phyloP scores from a whole-genome alignment of 768 basidiomycete genomes.

The Tubosaeta brunneosetosa region DNA sequence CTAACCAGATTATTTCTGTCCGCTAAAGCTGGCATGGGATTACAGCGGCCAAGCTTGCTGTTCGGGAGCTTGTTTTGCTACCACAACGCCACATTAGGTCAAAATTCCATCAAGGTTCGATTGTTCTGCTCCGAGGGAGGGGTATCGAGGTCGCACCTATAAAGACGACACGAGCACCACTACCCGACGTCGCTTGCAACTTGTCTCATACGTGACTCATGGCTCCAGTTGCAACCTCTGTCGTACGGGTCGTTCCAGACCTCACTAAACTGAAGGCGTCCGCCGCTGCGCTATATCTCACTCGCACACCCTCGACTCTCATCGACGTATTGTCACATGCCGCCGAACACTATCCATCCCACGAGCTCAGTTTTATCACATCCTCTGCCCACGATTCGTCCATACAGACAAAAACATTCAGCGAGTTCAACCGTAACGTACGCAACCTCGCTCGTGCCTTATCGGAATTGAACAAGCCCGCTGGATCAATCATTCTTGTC shows the following conservation, averaged over 20 bases:
- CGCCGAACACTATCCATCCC: constrained; percentile 18
- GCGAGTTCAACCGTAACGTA: constrained; percentile 8
- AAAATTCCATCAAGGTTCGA: not conserved
- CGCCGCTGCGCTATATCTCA: not conserved
- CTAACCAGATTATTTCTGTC: too few relatives aligned
- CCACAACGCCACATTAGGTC: not conserved
- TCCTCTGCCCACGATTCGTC: constrained; percentile 29
- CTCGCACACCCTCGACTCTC: constrained; percentile 9
- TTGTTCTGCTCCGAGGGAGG: not conserved
- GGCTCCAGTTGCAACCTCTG: not conserved
- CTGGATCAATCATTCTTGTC: constrained; percentile 24
- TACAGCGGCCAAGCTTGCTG: not conserved
- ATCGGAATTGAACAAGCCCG: constrained; percentile 17
- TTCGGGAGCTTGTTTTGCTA: not conserved
- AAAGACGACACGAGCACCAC: not conserved
- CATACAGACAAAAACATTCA: constrained; percentile 24
- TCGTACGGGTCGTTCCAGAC: not conserved
- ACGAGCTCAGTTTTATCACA: constrained; percentile 24
- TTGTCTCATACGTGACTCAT: not conserved
- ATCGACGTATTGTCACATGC: constrained; percentile 22
- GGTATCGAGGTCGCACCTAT: not conserved
- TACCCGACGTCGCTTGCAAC: not conserved
- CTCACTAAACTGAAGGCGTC: not conserved
- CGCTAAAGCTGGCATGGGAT: not conserved
- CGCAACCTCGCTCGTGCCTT: not conserved